A percentile compares a stretch with the other conserved stretches of the same genome.
Conservation (phyloP, 768 basidiomycete genomes). For the Antrodiella citrinella region DNA sequence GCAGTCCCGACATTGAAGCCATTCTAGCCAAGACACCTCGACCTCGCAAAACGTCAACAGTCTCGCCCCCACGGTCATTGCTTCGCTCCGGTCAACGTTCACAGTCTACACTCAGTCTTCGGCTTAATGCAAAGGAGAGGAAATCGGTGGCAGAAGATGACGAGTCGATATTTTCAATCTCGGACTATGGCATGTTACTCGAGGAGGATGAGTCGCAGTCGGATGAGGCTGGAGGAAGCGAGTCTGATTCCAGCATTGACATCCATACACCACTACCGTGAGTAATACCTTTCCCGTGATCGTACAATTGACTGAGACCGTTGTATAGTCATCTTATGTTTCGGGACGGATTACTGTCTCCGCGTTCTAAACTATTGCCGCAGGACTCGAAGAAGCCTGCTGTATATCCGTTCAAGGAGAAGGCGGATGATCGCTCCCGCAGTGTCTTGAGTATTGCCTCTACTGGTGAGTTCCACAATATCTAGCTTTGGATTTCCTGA, state of each 20-base stretch:
- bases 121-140: background rate
- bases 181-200: no score
- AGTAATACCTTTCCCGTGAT: no score
- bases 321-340: slow-evolving; percentile 32
- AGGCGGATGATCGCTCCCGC: slow-evolving; percentile 10
- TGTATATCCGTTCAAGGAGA: slow-evolving; percentile 5
- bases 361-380: slow-evolving; percentile 30
- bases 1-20: slow-evolving; percentile 26
- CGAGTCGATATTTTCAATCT: background rate
- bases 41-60: slow-evolving; percentile 18
- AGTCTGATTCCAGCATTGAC: slow-evolving; percentile 31
- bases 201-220: slow-evolving; percentile 7
- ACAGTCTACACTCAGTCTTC: background rate
- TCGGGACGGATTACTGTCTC: slow-evolving; percentile 31
- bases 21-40: slow-evolving; percentile 26
- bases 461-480: slow-evolving; percentile 15
- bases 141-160: background rate
- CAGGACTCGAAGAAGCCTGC: slow-evolving; percentile 15
- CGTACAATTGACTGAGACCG: no score
- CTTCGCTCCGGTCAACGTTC: slow-evolving; percentile 10
- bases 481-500: background rate
- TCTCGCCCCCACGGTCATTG: no score
- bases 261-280: slow-evolving; percentile 32
- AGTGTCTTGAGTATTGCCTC: slow-evolving; percentile 22
- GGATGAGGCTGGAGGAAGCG: slow-evolving; percentile 22